Base-by-base conservation (phyloP, 75 land plant genomes). In the Cunninghamia lanceolata region DNA sequence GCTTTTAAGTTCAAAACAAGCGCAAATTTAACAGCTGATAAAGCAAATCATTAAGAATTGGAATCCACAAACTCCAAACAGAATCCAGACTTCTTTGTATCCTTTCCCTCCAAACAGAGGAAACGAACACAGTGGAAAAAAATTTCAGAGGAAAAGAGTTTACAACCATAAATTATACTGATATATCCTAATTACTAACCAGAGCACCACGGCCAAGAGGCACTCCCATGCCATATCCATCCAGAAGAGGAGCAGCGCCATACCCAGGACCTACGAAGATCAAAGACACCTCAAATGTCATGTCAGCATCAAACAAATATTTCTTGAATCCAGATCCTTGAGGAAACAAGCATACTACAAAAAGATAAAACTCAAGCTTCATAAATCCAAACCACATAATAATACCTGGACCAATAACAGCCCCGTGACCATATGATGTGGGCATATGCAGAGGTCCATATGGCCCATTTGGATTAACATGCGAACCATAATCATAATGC, bases 171-270 rank as follows among this genome's bases (percentile, higher is more conserved):
- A 38, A 32, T 40, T 85, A 79, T 82, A 82, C 70, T 47, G 84
- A 89, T 88, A 63, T 86, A 78, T 77, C 89, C 85, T 15, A 83
- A 86, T 82, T 50, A 90, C 92, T 34, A 93, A 98, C 98, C 85
- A 84, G 84, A 54, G 91, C 89, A 43, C 86, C 92, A 53, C 88
- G 83, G 17, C 80, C 89, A 84, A 91, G 90, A 79, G 82, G 75
- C 81, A 89, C 78, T 35, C 88, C 86, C 92, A 91, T 85, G 47
- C 99, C 99, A 90, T 94, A 98, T 25, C 94, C 93, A 79, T 98
- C 99, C 93, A 96, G 84, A 35, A 96, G 47, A 32, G 96, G 96
- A 4, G 94, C 93, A 83, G 94, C 89, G 38, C 95, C 96, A 92
- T 95, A 98, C 84, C 94, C 91, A 13, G 94, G 92, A 76, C 98